phyloP scores from a whole-genome alignment of 164 flowering plant genomes.

The Santalum album region DNA sequence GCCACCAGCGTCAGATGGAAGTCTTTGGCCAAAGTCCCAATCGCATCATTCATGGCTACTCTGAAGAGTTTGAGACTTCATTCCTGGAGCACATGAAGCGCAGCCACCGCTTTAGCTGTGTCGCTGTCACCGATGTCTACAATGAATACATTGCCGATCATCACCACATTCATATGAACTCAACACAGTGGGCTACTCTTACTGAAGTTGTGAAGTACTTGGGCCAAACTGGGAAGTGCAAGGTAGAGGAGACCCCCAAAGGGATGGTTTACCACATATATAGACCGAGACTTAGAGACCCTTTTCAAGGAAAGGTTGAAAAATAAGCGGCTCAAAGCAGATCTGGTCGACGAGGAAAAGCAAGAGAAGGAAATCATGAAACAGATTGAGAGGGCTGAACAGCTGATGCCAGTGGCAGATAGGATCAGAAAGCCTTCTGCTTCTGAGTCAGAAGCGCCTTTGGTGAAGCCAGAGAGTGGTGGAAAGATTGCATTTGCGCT shows the following conservation, averaged over 20 bases:
- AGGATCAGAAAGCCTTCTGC: conserved; percentile 8
- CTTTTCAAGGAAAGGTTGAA: conserved; percentile 67
- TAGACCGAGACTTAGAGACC: conserved; percentile 78
- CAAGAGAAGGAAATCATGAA: conserved; percentile 62
- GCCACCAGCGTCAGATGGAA: conserved; percentile 93
- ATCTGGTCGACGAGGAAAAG: conserved; percentile 76
- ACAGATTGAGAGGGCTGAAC: conserved; percentile 78
- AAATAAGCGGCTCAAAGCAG: conserved; percentile 60
- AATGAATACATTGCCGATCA: conserved; percentile 78
- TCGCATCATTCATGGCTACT: conserved; percentile 63
- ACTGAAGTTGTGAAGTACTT: conserved; percentile 82
- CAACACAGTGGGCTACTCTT: conserved; percentile 85
- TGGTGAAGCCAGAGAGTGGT: conserved; percentile 28
- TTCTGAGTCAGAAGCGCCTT: conserved; percentile 13
- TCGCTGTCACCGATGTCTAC: conserved; percentile 91
- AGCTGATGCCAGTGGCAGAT: conserved; percentile 18
- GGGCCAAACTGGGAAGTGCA: conserved; percentile 74
- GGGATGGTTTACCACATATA: conserved; percentile 91
- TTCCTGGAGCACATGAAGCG: conserved; percentile 84
- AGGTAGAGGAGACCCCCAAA: conserved; percentile 90
- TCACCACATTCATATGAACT: conserved; percentile 87
- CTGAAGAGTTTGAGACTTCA: conserved; percentile 64
- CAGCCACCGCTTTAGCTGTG: conserved; percentile 74
- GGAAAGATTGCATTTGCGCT: conserved; percentile 55
- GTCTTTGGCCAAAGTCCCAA: conserved; percentile 80